Evolutionary conservation across 306 rosid genomes (phyloP), one percentile per base, ranked within the genome.

Genomic region (Vigna mungo): DNA sequence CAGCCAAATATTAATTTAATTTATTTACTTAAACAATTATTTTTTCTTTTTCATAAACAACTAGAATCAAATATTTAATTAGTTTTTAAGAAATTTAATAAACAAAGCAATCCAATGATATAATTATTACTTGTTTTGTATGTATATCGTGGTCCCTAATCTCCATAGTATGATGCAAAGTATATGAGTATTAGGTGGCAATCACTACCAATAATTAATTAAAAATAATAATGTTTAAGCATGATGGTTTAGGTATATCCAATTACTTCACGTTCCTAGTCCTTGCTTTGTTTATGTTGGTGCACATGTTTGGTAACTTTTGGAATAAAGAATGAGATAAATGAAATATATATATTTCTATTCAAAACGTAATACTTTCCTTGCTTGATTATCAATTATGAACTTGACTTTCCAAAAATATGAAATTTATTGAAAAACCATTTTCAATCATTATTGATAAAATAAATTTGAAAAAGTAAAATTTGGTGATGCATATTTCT

Each of bases 131-230:
- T n/a, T n/a, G n/a, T n/a, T n/a, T n/a, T n/a, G n/a, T n/a, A n/a
- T n/a, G n/a, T n/a, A n/a, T n/a, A n/a, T n/a, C n/a, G n/a, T n/a
- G n/a, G n/a, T n/a, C n/a, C n/a, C n/a, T n/a, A n/a, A n/a, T n/a
- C n/a, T n/a, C n/a, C n/a, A n/a, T n/a, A n/a, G n/a, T n/a, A n/a
- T 71, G 61, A 46, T 54, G 61, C 53, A 2, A 8, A 23, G 27
- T 34, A 76, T 82, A 2, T 27, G 55, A 55, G 75, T 32, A 64
- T 71, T 76, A 53, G 82, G 62, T 81, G 73, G 68, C 23, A 14
- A 43, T 61, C 37, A 39, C 67, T 48, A 70, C 32, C 51, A 18
- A 21, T 1, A 37, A 11, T 55, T 67, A n/a, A 53, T 71, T 79
- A 11, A 68, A 68, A 36, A 34, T 48, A 49, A 48, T 14, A 37